A percentile compares a stretch with the other conserved stretches of the same genome.
phyloP scores from a whole-genome alignment of 2,329 filamentous ascomycete genomes.

The Phyllachora maydis region DNA sequence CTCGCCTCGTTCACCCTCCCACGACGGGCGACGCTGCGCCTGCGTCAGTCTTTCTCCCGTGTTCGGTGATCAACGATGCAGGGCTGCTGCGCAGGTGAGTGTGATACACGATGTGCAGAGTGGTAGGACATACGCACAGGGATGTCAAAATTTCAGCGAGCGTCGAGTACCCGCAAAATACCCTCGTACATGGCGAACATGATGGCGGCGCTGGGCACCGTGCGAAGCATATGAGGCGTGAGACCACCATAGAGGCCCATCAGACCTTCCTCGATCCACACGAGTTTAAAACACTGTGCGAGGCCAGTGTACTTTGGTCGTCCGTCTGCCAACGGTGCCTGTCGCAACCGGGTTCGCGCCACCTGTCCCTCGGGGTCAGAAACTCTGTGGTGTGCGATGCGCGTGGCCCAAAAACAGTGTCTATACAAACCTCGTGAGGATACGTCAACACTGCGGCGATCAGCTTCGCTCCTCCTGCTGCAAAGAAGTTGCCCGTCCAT shows the following conservation, averaged over 20 bases:
- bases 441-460: slow-evolving; percentile 72
- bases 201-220: slow-evolving; percentile 81
- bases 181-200: slow-evolving; percentile 82
- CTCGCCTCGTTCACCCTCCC: too few relatives aligned
- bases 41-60: too few relatives aligned
- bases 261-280: slow-evolving; percentile 78
- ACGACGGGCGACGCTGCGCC: too few relatives aligned
- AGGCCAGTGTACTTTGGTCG: slow-evolving; percentile 74
- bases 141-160: slow-evolving; percentile 4
- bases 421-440: slow-evolving; percentile 63
- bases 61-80: too few relatives aligned
- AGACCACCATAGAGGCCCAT: slow-evolving; percentile 74
- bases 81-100: too few relatives aligned
- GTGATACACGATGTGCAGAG: too few relatives aligned
- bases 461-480: slow-evolving; percentile 71
- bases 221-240: slow-evolving; percentile 76
- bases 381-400: too few relatives aligned
- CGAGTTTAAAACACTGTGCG: slow-evolving; percentile 68
- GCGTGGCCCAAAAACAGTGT: too few relatives aligned
- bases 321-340: slow-evolving; percentile 55
- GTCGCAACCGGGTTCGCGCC: slow-evolving; percentile 64
- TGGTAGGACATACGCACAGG: too few relatives aligned
- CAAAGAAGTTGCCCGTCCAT: slow-evolving; percentile 60
- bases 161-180: slow-evolving; percentile 26
- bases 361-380: slow-evolving; percentile 24